Evolutionary conservation across 345 rosid genomes (phyloP).

Genomic region (Gossypium stocksii): DNA sequence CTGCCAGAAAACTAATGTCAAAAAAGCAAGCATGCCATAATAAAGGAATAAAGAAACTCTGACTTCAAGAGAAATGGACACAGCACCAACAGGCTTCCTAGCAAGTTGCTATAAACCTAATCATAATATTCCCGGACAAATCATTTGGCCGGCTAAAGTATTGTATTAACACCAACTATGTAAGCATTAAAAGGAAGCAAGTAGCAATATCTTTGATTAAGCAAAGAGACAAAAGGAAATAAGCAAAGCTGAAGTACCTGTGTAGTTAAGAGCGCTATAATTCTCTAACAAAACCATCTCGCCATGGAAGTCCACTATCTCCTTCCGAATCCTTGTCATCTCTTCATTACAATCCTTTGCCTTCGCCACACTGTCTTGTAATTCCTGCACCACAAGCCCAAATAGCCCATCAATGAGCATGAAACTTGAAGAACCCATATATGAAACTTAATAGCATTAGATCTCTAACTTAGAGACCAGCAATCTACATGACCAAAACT

Average conservation of each 20-base stretch:
- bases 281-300: constrained; percentile 95
- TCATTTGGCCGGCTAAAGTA: not conserved
- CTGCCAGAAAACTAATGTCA: constrained; percentile 1
- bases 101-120: not conserved
- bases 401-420: not conserved
- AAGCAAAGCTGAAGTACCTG: constrained; percentile 42
- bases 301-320: constrained; percentile 89
- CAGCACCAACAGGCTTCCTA: not conserved
- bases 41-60: not conserved
- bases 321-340: constrained; percentile 59
- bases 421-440: not conserved
- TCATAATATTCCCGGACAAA: not conserved
- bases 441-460: not conserved
- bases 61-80: not conserved
- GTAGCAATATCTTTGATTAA: not conserved
- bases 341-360: constrained; percentile 55
- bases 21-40: not conserved
- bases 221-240: not conserved
- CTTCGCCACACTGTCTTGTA: constrained; percentile 65
- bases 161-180: not conserved
- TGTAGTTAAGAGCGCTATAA: constrained; percentile 93
- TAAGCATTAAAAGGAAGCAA: constrained; percentile 1
- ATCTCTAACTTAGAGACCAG: not conserved
- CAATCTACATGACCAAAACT: not conserved
- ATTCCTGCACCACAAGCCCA: constrained; percentile 42